These are phyloP conservation scores for Podospora appendiculata DNA, from an alignment of 495 filamentous ascomycete species.

Conservation along the genomic window DNA sequence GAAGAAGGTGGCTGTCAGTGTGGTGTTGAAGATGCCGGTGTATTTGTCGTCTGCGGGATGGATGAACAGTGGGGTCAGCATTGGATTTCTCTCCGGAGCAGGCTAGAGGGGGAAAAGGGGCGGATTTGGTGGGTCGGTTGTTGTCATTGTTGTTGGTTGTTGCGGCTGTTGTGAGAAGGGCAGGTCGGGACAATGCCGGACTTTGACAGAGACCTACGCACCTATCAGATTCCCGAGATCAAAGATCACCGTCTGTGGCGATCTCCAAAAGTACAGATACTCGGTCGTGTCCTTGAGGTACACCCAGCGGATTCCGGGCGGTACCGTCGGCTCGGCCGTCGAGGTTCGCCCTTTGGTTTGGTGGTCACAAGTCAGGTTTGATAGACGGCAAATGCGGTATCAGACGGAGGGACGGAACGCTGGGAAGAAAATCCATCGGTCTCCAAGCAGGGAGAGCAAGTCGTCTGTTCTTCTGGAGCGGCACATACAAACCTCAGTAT, in stretches of 20 bases:
- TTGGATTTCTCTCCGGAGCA: not conserved
- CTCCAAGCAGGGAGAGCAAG: no score
- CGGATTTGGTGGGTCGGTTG: not conserved
- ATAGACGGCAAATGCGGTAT: not conserved
- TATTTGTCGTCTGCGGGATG: conserved; percentile 50
- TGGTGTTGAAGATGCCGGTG: conserved; percentile 76
- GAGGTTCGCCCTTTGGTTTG: conserved; percentile 51
- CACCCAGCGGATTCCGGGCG: conserved; percentile 60
- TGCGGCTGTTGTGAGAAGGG: no score
- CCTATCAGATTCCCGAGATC: conserved; percentile 70
- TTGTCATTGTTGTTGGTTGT: no score
- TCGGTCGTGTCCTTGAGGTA: conserved; percentile 81
- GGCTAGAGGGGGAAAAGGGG: not conserved
- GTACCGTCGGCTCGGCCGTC: conserved; percentile 69
- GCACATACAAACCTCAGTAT: conserved; percentile 62
- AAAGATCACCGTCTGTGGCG: conserved; percentile 70
- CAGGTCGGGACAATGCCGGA: not conserved
- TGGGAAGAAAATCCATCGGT: not conserved
- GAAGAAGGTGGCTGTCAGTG: conserved; percentile 72
- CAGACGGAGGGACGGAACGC: not conserved
- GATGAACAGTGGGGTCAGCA: not conserved
- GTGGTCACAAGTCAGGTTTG: not conserved
- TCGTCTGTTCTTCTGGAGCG: no score
- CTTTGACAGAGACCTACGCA: not conserved
- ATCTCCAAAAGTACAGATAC: conserved; percentile 59